Base-by-base conservation (phyloP, 1,284 basidiomycete genomes). In the Tilletia walkeri region DNA sequence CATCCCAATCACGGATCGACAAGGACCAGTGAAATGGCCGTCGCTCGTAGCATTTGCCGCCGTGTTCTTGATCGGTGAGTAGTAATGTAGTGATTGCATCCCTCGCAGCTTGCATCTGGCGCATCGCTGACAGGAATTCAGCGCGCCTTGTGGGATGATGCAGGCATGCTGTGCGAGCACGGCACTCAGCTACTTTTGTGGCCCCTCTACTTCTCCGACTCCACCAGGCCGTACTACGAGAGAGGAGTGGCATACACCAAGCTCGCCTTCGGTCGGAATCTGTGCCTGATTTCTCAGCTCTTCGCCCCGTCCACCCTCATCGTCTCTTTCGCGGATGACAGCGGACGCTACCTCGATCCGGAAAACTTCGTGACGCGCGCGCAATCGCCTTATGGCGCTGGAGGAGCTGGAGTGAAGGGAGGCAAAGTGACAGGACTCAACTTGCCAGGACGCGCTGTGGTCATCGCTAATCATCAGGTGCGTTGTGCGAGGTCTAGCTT, bases 381-480 rank as follows among this genome's bases (percentile, higher is more conserved):
- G 3, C 24, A 20, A 12, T 56, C 54, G 20, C 34, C 20, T 10
- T 56, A 56, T 10, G 34, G 78, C 39, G 24, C 24, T 30, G 24
- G 24, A 30, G 70, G 63, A n/a, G 65, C 36, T 48, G n/a, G 38
- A 2, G 24, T 14, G 38, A 48, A 16, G 14, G 20, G 30, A 34
- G 79, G 79, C 1, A 47, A 45, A 4, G 71, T 81, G 0, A 45
- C 48, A 1, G 49, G 65, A 16, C n/a, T 81, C n/a, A 71, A 73
- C 38, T 67, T 80, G 36, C 80, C 80, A 0, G 67, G 70, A 14
- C 50, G 74, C 4, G 61, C 71, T 24, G 63, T 81, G 5, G 76
- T 76, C 76, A 80, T 81, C 70, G 71, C 71, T 14, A 81, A 81
- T 47, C 78, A 79, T 54, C 80, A 81, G 45, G 77, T 81, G 10